Evolutionary conservation across 2,329 filamentous ascomycete species (phyloP).

Genomic region (Diaporthe humulicola): DNA sequence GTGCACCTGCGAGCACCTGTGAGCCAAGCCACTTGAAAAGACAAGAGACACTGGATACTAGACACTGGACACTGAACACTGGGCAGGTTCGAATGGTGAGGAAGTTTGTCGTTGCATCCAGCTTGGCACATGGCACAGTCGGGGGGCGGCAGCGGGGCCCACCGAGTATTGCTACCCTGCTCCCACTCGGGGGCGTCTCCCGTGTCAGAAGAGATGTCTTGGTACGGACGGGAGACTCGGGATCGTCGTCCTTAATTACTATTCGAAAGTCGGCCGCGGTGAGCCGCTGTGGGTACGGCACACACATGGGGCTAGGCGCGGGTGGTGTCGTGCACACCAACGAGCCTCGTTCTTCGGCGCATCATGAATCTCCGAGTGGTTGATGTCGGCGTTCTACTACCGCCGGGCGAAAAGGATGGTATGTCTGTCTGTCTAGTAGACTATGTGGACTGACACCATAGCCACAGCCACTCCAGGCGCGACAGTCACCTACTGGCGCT

Average conservation of each 20-base stretch:
- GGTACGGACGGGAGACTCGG: constrained; percentile 32
- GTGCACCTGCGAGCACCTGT: not conserved
- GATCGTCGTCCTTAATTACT: constrained; percentile 32
- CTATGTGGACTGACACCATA: not conserved
- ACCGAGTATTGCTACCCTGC: constrained; percentile 5
- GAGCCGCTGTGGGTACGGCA: not conserved
- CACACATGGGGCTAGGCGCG: not conserved
- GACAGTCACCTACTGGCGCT: not conserved
- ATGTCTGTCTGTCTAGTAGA: not conserved
- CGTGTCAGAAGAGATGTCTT: constrained; percentile 26
- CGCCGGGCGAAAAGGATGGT: not conserved
- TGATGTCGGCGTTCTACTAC: not conserved
- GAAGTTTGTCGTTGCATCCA: constrained; percentile 6
- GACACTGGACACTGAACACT: not conserved
- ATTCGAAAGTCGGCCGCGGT: not conserved
- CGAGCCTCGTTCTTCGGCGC: not conserved
- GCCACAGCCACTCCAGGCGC: constrained; percentile 18
- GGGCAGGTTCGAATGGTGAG: not conserved
- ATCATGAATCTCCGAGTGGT: not conserved
- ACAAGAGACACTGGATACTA: not conserved
- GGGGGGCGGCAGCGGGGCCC: constrained; percentile 18
- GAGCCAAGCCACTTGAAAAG: not conserved
- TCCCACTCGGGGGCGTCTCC: constrained; percentile 9
- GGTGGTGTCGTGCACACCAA: not conserved
- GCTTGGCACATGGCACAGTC: constrained; percentile 21